Base-by-base conservation (phyloP, 768 basidiomycete genomes). In the Lentinula lateritia region DNA sequence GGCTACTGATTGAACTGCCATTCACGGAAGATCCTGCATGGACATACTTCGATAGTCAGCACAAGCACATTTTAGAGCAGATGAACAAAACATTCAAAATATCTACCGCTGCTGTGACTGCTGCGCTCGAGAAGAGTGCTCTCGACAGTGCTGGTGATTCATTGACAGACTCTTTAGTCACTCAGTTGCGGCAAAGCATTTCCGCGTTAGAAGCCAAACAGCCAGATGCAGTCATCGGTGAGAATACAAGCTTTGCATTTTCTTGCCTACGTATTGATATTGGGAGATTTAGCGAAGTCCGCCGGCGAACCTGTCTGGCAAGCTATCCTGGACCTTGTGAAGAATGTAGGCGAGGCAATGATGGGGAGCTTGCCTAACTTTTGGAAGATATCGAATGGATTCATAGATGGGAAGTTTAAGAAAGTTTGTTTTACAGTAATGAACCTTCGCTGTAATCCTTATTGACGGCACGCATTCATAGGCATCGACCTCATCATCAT, bases 21-120 rank as follows among this genome's bases (percentile, higher is more conserved):
- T 80, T 85, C 1, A 80, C 85, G 10, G 93, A 96, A 61, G 96
- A 99, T 69, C 93, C 95, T 0, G 83, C 94, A 48, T 99, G 96
- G 97, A 86, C 88, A 8, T 99, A 92, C 73, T 92, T 99, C 66
- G 97, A 98, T 66, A 87, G 87, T 60, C 95, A 98, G 65, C 94
- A 98, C 70, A 83, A 85, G 46, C 83, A 93, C 68, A 93, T 98
- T 52, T 75, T 95, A 67, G 83, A 88, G 38, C 83, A 83, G 60
- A 90, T 95, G 84, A 85, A 82, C 65, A 78, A 79, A 38, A 73
- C 83, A 2, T 89, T 87, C 73, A 75, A 76, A 50, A 74, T 80
- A 56, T 79, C 85, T 32, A 71, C 82, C 10, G 75, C 79, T 15
- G 68, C 73, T 20, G 80, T 93, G 56, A 77, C 90, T 83, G 89